These are phyloP conservation scores for Cercospora zeae-maydis DNA, from an alignment of 2,329 filamentous ascomycete genomes.

Conservation along the genomic window DNA sequence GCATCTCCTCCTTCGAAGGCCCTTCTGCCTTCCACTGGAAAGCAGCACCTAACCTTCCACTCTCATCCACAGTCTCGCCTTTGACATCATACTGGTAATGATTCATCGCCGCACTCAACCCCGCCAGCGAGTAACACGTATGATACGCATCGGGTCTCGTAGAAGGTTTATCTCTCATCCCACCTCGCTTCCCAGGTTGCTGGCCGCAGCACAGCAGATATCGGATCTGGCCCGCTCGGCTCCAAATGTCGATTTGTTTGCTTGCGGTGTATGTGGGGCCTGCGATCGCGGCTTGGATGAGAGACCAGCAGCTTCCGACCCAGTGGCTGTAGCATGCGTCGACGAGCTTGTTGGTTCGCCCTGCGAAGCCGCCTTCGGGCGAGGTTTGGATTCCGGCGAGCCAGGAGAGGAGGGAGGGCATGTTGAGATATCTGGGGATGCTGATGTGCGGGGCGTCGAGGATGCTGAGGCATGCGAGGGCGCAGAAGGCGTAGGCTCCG, in stretches of 20 bases:
- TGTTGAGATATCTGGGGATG: slow-evolving; percentile 72
- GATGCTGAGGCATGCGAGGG: slow-evolving; percentile 81
- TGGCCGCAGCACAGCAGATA: slow-evolving; percentile 92
- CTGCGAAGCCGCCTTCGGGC: slow-evolving; percentile 88
- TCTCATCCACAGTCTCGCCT: slow-evolving; percentile 16
- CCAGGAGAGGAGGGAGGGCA: slow-evolving; percentile 77
- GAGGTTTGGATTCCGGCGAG: slow-evolving; percentile 83
- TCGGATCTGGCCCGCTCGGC: slow-evolving; percentile 75
- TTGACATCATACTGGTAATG: slow-evolving; percentile 46
- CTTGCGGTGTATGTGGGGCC: slow-evolving; percentile 42
- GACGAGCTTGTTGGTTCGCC: slow-evolving; percentile 94
- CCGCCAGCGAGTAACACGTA: slow-evolving; percentile 84
- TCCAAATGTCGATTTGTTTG: slow-evolving; percentile 57
- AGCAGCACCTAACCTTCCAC: slow-evolving; percentile 37
- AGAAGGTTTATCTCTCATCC: slow-evolving; percentile 88
- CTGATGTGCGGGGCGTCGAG: slow-evolving; percentile 73
- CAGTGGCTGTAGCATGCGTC: slow-evolving; percentile 98
- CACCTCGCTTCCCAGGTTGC: slow-evolving; percentile 63
- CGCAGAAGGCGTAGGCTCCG: slow-evolving; percentile 94
- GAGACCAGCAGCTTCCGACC: slow-evolving; percentile 91
- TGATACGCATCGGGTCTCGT: slow-evolving; percentile 90
- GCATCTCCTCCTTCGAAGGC: slow-evolving; percentile 49
- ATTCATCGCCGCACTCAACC: slow-evolving; percentile 78
- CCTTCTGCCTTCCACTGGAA: slow-evolving; percentile 49
- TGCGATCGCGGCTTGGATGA: slow-evolving; percentile 75